Percentiles rank a stretch among this genome's conserved stretches.
Evolutionary conservation across 208 protist species (phyloP).

Genomic region (Trypanosoma cruzi): DNA sequence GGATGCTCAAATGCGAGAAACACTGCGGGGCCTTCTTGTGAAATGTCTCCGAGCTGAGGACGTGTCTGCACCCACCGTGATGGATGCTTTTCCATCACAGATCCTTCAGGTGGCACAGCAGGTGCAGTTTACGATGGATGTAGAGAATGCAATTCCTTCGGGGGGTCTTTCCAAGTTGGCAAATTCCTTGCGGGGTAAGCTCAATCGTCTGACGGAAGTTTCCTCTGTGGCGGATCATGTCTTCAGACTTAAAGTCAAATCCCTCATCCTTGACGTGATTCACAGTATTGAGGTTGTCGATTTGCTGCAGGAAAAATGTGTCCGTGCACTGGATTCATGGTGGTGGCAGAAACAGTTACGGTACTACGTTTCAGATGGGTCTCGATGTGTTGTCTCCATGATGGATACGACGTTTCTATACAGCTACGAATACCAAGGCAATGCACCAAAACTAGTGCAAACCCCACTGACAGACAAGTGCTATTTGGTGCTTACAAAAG

Average conservation of each 20-base stretch:
- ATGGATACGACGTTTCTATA: slow-evolving; percentile 95
- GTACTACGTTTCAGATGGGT: slow-evolving; percentile 78
- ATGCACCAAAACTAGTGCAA: slow-evolving; percentile 93
- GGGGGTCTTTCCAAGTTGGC: slow-evolving; percentile 39
- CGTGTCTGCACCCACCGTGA: slow-evolving; percentile 34
- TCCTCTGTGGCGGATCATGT: slow-evolving; percentile 46
- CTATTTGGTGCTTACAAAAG: slow-evolving; percentile 97
- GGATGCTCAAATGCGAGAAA: slow-evolving; percentile 85
- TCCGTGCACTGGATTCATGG: slow-evolving; percentile 79
- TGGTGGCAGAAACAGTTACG: slow-evolving; percentile 98
- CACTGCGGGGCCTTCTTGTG: slow-evolving; percentile 73
- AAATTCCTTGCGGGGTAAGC: slow-evolving; percentile 40
- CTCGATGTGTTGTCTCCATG: slow-evolving; percentile 89
- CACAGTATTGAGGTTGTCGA: slow-evolving; percentile 96
- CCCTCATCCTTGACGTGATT: slow-evolving; percentile 96
- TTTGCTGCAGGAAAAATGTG: slow-evolving; percentile 58
- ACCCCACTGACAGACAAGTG: slow-evolving; percentile 95
- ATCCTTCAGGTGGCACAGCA: slow-evolving; percentile 85
- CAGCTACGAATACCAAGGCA: slow-evolving; percentile 96
- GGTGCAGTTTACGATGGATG: slow-evolving; percentile 77
- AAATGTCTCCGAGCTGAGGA: slow-evolving; percentile 57
- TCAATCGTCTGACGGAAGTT: slow-evolving; percentile 69
- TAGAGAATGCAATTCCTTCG: slow-evolving; percentile 62
- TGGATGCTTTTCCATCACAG: slow-evolving; percentile 88
- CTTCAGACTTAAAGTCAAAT: slow-evolving; percentile 88